Percentiles rank a stretch among this genome's conserved stretches.
Conservation (phyloP, 306 rosid species). For the Parietaria judaica region DNA sequence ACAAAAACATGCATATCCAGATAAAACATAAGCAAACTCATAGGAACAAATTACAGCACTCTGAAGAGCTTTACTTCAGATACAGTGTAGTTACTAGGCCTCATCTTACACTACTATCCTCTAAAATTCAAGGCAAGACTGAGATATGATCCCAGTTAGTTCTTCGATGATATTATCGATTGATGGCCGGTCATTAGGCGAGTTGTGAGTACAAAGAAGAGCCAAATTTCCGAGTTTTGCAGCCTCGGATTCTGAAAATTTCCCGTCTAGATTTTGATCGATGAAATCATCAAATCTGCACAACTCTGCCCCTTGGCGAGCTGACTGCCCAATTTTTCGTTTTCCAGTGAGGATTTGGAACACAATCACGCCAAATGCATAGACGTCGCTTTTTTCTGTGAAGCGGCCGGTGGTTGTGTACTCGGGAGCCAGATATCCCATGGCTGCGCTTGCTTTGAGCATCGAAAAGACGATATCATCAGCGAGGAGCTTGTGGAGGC, state of each 20-base stretch:
- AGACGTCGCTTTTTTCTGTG: constrained; percentile 62
- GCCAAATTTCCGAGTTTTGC: constrained; percentile 48
- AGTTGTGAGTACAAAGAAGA: constrained; percentile 56
- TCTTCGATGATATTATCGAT: constrained; percentile 49
- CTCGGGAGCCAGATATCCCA: constrained; percentile 86
- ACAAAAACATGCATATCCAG: too few relatives aligned
- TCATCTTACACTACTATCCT: constrained; percentile 2
- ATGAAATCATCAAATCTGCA: constrained; percentile 37
- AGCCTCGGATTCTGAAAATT: constrained; percentile 55
- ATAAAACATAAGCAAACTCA: too few relatives aligned
- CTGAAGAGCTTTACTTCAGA: constrained; percentile 15
- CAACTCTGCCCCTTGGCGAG: constrained; percentile 29
- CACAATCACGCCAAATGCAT: constrained; percentile 72
- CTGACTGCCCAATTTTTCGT: constrained; percentile 30
- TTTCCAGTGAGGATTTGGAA: constrained; percentile 77
- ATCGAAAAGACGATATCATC: constrained; percentile 65
- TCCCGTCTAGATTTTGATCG: constrained; percentile 60
- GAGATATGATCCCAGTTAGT: constrained; percentile 21
- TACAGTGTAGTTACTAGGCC: constrained; percentile 13
- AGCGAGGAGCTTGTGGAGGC: constrained; percentile 79
- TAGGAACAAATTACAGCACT: neutral
- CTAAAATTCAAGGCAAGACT: constrained; percentile 13
- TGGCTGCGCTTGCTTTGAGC: constrained; percentile 82
- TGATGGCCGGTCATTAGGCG: constrained; percentile 53
- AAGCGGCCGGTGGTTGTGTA: constrained; percentile 60